These are phyloP conservation scores for Rhododendron kiyosumense DNA, from an alignment of 148 eudicot species.

Conservation along the genomic window DNA sequence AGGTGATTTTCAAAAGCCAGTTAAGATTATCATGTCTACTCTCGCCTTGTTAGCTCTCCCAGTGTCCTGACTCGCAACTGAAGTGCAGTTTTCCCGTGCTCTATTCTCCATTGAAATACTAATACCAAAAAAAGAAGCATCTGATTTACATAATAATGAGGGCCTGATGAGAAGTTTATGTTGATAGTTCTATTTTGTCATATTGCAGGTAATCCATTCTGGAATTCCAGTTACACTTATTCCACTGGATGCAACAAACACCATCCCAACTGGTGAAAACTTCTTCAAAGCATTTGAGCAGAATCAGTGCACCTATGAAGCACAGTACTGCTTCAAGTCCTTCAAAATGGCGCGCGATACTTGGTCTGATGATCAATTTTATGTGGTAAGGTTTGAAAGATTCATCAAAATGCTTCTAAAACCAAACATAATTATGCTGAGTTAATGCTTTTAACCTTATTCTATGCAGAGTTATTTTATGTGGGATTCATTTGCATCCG, in stretches of 20 bases:
- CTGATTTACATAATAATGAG: neutral
- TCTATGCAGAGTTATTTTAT: slow-evolving; percentile 61
- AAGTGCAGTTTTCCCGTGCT: neutral
- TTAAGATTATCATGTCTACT: neutral
- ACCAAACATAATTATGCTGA: neutral
- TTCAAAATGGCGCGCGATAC: slow-evolving; percentile 64
- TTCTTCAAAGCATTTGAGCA: slow-evolving; percentile 56
- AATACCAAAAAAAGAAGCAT: neutral
- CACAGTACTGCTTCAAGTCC: slow-evolving; percentile 69
- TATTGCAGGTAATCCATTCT: slow-evolving; percentile 71
- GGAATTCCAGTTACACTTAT: slow-evolving; percentile 80
- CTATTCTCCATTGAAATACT: neutral
- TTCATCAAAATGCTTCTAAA: neutral
- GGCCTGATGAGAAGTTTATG: neutral
- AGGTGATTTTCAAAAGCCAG: neutral
- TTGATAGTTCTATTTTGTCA: neutral
- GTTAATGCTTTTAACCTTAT: neutral
- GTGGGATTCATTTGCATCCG: slow-evolving; percentile 85
- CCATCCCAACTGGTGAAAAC: slow-evolving; percentile 53
- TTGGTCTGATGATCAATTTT: slow-evolving; percentile 59
- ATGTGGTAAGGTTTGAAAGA: slow-evolving; percentile 32
- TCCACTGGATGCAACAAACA: slow-evolving; percentile 86
- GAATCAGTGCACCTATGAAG: slow-evolving; percentile 72
- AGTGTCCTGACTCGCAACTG: neutral
- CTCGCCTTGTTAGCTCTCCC: neutral